Conservation (phyloP, 352 stramenopile species). For the Phytophthora foliorum region DNA sequence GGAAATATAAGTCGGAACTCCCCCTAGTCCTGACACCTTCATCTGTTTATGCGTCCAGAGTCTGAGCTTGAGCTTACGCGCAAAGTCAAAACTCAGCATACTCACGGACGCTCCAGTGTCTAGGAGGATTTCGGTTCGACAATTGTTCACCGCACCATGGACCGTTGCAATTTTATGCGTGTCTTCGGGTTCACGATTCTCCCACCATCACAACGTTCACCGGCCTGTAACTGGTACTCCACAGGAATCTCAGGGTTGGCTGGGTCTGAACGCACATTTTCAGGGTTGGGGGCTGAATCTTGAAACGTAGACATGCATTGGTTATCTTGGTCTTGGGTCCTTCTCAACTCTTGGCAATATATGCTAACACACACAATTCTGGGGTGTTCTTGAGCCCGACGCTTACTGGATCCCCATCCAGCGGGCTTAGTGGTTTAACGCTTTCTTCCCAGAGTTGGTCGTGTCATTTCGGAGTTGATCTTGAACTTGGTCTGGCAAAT, state of each 20-base stretch:
- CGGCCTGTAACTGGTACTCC: not conserved
- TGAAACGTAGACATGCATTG: not conserved
- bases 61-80: constrained; percentile 12
- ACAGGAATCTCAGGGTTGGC: not conserved
- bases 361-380: not conserved
- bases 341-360: not conserved
- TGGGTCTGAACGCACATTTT: no score
- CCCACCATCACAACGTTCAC: not conserved
- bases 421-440: no score
- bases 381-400: not conserved
- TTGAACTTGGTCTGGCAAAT: no score
- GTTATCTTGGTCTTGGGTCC: not conserved
- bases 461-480: no score
- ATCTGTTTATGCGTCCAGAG: not conserved
- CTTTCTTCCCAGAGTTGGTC: no score
- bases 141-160: not conserved
- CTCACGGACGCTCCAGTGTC: constrained; percentile 3
- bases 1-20: constrained; percentile 3
- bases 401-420: no score
- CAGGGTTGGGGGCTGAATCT: not conserved
- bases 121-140: not conserved
- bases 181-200: not conserved
- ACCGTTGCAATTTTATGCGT: not conserved
- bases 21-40: constrained; percentile 1
- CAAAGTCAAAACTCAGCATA: constrained; percentile 11